These are phyloP conservation scores for Alternaria conjuncta DNA, from an alignment of 2,329 filamentous ascomycete species.

Conservation along the genomic window DNA sequence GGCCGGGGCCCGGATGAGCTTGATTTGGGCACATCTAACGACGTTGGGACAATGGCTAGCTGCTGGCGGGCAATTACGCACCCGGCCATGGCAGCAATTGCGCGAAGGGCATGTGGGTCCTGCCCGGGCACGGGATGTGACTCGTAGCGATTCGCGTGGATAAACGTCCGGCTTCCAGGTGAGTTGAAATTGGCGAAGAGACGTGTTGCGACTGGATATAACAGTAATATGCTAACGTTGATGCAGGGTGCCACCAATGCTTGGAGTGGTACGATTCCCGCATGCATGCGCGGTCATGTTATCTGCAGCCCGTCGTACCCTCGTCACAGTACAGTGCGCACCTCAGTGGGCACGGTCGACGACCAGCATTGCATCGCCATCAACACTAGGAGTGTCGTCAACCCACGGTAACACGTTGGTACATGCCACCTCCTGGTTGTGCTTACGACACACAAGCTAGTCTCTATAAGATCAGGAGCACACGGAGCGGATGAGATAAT, in stretches of 20 bases:
- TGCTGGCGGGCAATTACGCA: slow-evolving; percentile 13
- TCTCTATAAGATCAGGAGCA: background rate
- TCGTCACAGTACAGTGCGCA: background rate
- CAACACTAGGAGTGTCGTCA: background rate
- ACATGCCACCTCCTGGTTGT: background rate
- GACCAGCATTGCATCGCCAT: background rate
- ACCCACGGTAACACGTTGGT: background rate
- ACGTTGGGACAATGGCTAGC: background rate
- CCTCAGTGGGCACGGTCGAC: background rate
- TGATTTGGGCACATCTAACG: background rate
- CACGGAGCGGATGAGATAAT: slow-evolving; percentile 4
- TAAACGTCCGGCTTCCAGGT: slow-evolving; percentile 9
- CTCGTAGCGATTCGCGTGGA: slow-evolving; percentile 16
- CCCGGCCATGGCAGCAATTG: slow-evolving; percentile 8
- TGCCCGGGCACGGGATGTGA: slow-evolving; percentile 5
- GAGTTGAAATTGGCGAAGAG: background rate
- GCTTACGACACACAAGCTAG: background rate
- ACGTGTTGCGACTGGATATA: background rate
- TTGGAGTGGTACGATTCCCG: background rate
- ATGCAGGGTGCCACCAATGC: background rate
- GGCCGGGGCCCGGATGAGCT: slow-evolving; percentile 1
- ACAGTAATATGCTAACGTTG: background rate
- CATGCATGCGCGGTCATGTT: background rate
- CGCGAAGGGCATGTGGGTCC: background rate
- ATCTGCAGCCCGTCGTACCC: background rate